phyloP scores from a whole-genome alignment of 306 rosid genomes.

The Prunus fruticosa region DNA sequence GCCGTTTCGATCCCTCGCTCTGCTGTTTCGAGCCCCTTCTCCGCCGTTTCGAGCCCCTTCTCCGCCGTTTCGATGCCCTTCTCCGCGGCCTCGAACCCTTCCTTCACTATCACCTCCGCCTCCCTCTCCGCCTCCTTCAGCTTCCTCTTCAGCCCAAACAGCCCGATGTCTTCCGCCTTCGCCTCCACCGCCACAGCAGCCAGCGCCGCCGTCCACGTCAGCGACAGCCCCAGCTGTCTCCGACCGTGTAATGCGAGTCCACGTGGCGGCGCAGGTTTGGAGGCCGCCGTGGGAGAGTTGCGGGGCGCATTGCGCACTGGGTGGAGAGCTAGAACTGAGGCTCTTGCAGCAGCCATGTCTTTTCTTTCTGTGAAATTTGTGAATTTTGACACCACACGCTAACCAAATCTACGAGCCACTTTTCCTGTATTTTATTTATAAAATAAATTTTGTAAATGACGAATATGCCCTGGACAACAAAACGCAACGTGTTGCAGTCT shows the following conservation, averaged over 20 bases:
- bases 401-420: neutral
- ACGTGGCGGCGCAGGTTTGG: constrained; percentile 4
- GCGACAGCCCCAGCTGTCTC: constrained; percentile 51
- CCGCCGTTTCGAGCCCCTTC: constrained; percentile 35
- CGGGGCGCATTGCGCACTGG: constrained; percentile 27
- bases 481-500: neutral
- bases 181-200: constrained; percentile 43
- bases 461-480: neutral
- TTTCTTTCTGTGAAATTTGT: neutral
- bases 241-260: constrained; percentile 29
- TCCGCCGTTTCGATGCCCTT: constrained; percentile 47
- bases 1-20: constrained; percentile 49
- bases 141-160: constrained; percentile 75
- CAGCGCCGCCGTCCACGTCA: constrained; percentile 50
- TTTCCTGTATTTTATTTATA: neutral
- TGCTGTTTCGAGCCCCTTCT: constrained; percentile 36
- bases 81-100: constrained; percentile 76
- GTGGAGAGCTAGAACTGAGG: constrained; percentile 40
- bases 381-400: neutral
- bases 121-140: constrained; percentile 62
- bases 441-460: neutral
- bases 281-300: constrained; percentile 22
- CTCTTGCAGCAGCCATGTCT: constrained; percentile 38
- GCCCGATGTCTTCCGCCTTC: constrained; percentile 54
- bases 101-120: constrained; percentile 73